Percentiles rank a stretch among this genome's conserved stretches.
phyloP scores from a whole-genome alignment of 495 filamentous ascomycete species.

The Podospora anserina region DNA sequence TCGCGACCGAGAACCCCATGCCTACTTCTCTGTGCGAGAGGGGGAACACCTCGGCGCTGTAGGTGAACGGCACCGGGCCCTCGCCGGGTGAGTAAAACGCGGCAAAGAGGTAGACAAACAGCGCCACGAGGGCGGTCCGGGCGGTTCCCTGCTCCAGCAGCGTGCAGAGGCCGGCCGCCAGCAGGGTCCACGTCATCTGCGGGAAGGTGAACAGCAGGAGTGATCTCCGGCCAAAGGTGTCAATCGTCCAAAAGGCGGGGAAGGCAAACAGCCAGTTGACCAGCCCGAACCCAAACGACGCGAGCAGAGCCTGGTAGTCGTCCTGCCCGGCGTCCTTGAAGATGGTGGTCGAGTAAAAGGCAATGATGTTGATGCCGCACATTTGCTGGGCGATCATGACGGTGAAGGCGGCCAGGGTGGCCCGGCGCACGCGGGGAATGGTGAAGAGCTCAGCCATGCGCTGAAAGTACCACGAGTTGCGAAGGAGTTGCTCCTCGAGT shows the following conservation, averaged over 20 bases:
- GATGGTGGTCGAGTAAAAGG: constrained; percentile 74
- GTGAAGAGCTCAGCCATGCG: constrained; percentile 58
- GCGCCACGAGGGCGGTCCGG: constrained; percentile 60
- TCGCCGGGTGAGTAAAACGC: constrained; percentile 77
- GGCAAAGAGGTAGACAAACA: constrained; percentile 69
- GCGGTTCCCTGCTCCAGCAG: constrained; percentile 51
- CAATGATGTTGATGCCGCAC: constrained; percentile 81
- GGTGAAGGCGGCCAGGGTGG: constrained; percentile 57
- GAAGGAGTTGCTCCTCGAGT: constrained; percentile 39
- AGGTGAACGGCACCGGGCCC: constrained; percentile 79
- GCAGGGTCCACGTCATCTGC: constrained; percentile 75
- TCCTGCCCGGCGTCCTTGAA: constrained; percentile 53
- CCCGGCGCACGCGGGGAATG: constrained; percentile 59
- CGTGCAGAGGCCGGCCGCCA: constrained; percentile 69
- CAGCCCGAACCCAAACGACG: constrained; percentile 74
- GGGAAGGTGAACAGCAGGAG: constrained; percentile 84
- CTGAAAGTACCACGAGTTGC: constrained; percentile 43
- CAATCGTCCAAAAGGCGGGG: constrained; percentile 80
- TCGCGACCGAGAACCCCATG: constrained; percentile 71
- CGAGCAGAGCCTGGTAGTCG: constrained; percentile 59
- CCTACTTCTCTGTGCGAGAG: constrained; percentile 70
- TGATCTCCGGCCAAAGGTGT: constrained; percentile 74
- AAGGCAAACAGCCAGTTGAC: constrained; percentile 83
- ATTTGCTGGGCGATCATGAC: constrained; percentile 83
- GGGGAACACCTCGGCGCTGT: constrained; percentile 76